Evolutionary conservation across 2,329 filamentous ascomycete species (phyloP).

Genomic region (Blastomyces emzantsi): DNA sequence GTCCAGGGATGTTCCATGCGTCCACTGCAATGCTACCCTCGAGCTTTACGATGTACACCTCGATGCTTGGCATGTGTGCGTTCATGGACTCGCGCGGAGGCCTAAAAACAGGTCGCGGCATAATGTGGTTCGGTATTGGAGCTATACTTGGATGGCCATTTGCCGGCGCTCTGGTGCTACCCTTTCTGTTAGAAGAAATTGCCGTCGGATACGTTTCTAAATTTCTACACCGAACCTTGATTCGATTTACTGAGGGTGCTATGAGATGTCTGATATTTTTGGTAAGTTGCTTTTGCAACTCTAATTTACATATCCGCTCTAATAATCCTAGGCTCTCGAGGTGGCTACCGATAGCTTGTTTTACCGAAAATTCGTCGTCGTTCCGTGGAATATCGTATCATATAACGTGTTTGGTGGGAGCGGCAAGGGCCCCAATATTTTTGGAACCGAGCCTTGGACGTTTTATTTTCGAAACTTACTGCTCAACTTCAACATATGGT

Average conservation of each 20-base stretch:
- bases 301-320: constrained; percentile 16
- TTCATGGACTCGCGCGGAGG: constrained; percentile 87
- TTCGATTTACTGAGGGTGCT: constrained; percentile 58
- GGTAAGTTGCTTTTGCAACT: constrained; percentile 41
- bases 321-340: constrained; percentile 52
- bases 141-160: constrained; percentile 93
- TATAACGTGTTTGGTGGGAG: constrained; percentile 87
- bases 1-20: constrained; percentile 89
- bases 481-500: constrained; percentile 95
- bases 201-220: constrained; percentile 46
- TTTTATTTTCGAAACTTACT: constrained; percentile 89
- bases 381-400: constrained; percentile 85
- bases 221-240: constrained; percentile 51
- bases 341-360: constrained; percentile 69
- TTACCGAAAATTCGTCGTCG: constrained; percentile 67
- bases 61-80: constrained; percentile 72
- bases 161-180: constrained; percentile 68
- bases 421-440: constrained; percentile 76
- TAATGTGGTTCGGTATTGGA: constrained; percentile 84
- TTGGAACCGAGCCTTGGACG: constrained; percentile 92
- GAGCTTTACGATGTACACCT: constrained; percentile 93
- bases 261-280: constrained; percentile 59
- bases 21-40: constrained; percentile 81
- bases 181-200: constrained; percentile 71
- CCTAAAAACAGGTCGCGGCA: constrained; percentile 68